Evolutionary conservation across 2,329 filamentous ascomycete species (phyloP).

Genomic region (Sclerotiophoma versabilis): DNA sequence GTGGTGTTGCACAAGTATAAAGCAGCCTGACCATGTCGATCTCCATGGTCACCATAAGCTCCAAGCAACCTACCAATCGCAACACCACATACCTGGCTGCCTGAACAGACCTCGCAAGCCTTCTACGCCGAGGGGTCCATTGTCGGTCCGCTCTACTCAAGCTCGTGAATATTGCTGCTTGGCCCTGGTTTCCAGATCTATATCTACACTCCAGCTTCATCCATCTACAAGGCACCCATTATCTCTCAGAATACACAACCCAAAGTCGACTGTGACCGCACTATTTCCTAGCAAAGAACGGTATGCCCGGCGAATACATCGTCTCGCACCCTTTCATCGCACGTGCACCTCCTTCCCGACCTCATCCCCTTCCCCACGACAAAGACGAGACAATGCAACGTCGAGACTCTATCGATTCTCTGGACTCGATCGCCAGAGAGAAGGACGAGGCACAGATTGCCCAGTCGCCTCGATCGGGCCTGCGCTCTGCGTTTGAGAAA

Average conservation of each 20-base stretch:
- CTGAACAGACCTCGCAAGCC: not conserved
- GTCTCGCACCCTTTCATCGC: not conserved
- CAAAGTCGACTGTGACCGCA: not conserved
- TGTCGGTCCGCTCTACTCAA: not conserved
- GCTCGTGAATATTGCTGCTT: not conserved
- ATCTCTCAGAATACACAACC: not conserved
- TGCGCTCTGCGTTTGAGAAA: not conserved
- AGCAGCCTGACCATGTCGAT: not conserved
- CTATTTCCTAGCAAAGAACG: not conserved
- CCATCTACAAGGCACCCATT: not conserved
- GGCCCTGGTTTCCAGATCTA: not conserved
- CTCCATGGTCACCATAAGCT: not conserved
- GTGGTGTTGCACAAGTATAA: not conserved
- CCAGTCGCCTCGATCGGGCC: not conserved
- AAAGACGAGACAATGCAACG: not conserved
- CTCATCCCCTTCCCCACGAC: not conserved
- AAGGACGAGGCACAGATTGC: not conserved
- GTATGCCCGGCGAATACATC: not conserved
- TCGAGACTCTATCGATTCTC: not conserved
- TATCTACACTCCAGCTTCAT: not conserved
- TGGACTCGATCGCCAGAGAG: not conserved
- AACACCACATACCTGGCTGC: not conserved
- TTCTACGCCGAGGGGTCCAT: not conserved
- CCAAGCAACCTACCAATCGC: not conserved
- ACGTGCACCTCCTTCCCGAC: not conserved